Conservation (phyloP, 2,329 filamentous ascomycete species). For the Furcasterigmium furcatum region DNA sequence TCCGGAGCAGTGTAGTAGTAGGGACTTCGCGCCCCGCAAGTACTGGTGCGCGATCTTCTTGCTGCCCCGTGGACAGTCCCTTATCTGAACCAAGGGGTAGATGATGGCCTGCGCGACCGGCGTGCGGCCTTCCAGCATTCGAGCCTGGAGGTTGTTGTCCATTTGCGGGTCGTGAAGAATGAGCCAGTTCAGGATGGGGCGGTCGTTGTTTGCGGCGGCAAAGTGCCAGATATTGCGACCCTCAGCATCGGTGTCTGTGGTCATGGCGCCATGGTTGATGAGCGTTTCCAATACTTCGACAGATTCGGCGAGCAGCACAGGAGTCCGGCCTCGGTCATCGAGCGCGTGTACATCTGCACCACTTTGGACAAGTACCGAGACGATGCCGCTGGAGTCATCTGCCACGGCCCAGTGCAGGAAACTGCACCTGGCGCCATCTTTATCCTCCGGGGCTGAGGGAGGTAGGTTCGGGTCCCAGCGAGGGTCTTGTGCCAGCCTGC, state of each 20-base stretch:
- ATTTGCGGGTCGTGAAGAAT: constrained; percentile 21
- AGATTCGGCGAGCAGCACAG: constrained; percentile 28
- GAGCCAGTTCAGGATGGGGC: constrained; percentile 23
- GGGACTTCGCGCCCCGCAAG: not conserved
- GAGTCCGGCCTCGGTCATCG: constrained; percentile 26
- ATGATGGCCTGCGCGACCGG: constrained; percentile 26
- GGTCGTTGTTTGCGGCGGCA: constrained; percentile 27
- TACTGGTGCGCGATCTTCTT: too few relatives aligned
- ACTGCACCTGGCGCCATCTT: not conserved
- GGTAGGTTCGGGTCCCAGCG: constrained; percentile 9
- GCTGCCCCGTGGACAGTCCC: not conserved
- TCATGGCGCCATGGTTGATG: constrained; percentile 19
- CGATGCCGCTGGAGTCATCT: constrained; percentile 13
- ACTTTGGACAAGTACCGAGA: constrained; percentile 20
- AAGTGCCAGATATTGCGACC: constrained; percentile 35
- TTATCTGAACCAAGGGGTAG: constrained; percentile 3
- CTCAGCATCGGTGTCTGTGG: constrained; percentile 22
- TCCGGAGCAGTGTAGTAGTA: constrained; percentile 1
- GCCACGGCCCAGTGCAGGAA: constrained; percentile 8
- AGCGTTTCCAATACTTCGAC: constrained; percentile 19
- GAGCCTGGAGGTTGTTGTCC: constrained; percentile 19
- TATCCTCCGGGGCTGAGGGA: too few relatives aligned
- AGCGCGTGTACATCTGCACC: constrained; percentile 21
- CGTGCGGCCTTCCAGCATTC: constrained; percentile 17
- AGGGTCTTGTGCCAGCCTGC: constrained; percentile 7